Percentiles rank a stretch among this genome's conserved stretches.
Conservation (phyloP, 805 yeast species). For the Candida bentonensis region DNA sequence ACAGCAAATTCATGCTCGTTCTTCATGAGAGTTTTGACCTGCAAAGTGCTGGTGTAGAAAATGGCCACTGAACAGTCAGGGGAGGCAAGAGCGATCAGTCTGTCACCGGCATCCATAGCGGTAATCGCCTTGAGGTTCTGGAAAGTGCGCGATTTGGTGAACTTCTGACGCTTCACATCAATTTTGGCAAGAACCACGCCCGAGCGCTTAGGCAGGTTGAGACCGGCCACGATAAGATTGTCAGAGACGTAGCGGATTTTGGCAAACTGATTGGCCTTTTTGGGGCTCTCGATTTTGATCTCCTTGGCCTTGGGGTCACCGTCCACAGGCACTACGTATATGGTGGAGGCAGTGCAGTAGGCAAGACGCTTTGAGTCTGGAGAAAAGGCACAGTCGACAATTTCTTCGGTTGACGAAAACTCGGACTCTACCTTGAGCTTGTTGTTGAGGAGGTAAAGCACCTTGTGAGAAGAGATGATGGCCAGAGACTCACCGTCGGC, state of each 20-base stretch:
- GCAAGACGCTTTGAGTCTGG: conserved; percentile 53
- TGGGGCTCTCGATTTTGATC: conserved; percentile 13
- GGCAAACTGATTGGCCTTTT: conserved; percentile 22
- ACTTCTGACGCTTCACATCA: conserved; percentile 3
- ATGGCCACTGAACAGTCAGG: conserved; percentile 55
- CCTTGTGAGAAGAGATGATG: conserved; percentile 46
- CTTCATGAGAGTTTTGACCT: conserved; percentile 33
- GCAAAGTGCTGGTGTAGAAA: conserved; percentile 38
- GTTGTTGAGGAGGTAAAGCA: conserved; percentile 46
- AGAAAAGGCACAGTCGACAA: conserved; percentile 53
- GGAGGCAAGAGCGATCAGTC: conserved; percentile 42
- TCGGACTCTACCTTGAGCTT: conserved; percentile 40
- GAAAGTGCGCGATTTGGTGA: conserved; percentile 1
- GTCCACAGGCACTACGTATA: conserved; percentile 33
- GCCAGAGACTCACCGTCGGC: conserved; percentile 51
- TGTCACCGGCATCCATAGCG: conserved; percentile 34
- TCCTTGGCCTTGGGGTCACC: conserved; percentile 34
- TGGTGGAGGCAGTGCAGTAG: conserved; percentile 37
- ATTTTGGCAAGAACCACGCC: conserved; percentile 25
- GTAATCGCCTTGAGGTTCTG: conserved; percentile 23
- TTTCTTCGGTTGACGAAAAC: conserved; percentile 24
- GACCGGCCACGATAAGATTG: conserved; percentile 28
- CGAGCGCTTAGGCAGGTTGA: conserved; percentile 26
- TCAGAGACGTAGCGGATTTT: conserved; percentile 30
- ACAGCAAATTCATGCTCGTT: conserved; percentile 69